Evolutionary conservation across 1,284 basidiomycete genomes (phyloP), one percentile per base, ranked within the genome.

Genomic region (Exsudoporus floridanus): DNA sequence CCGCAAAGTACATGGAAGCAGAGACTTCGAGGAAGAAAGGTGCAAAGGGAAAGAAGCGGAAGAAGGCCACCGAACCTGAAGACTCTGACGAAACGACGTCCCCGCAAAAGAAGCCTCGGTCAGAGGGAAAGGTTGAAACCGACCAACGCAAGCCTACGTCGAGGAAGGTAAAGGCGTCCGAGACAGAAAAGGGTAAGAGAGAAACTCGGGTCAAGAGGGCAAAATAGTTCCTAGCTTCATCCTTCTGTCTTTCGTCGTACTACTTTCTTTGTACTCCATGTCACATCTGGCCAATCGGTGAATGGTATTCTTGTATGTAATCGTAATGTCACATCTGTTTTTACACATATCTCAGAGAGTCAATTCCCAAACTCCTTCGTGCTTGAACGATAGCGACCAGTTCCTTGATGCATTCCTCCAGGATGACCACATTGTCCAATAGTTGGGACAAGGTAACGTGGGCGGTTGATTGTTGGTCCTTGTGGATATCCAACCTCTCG

Each of bases 371-470:
- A 67, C 86, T 88, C 61, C 92, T 77, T 56, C 95, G 77, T 21
- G 90, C 92, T 71, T 90, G 88, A 50, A 97, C 82, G 53, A 96
- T 87, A 19, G 92, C 92, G 28, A 88, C 84, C 45, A 97, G 73
- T 71, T 99, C 96, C 75, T 98, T 97, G 62, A 98, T 88, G 54
- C 89, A 88, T 73, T 99, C 96, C 72, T 99, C 95, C 55, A 99
- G 71, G 46, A 99, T 85, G 19, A 99, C 93, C 25, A 95, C 88
- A 66, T 99, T 98, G 70, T 99, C 97, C 62, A 99, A 74, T 52
- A 97, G 69, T 58, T 83, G 85, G 28, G 92, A 94, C 31, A 97
- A 75, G 12, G 90, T 92, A 27, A 93, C 80, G 16, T 52, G 64
- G 2, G 70, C 75, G 25, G 71, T 71, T 30, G 68, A 41, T 12